phyloP scores from a whole-genome alignment of 2,329 filamentous ascomycete genomes.

The Pseudocercospora musae region DNA sequence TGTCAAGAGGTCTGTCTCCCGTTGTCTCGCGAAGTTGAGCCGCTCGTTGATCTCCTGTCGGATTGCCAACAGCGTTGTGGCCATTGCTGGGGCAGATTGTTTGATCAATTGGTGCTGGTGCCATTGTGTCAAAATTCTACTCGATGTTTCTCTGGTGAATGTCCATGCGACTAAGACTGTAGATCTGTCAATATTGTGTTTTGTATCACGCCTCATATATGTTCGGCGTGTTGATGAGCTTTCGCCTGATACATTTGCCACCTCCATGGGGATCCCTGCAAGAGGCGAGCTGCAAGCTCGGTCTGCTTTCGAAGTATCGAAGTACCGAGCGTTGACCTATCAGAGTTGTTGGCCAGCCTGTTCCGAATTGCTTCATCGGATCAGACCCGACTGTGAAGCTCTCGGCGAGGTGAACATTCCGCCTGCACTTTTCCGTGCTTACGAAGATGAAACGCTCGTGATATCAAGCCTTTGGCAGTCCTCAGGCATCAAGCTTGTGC shows the following conservation, averaged over 20 bases:
- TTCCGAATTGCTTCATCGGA: not conserved
- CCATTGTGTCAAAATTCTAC: conserved; percentile 23
- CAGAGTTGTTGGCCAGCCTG: too few species aligned
- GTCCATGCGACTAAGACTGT: not conserved
- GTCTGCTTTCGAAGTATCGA: not conserved
- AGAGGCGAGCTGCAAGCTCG: conserved; percentile 2
- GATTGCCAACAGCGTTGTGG: not conserved
- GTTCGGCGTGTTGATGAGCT: not conserved
- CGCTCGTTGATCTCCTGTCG: conserved; percentile 14
- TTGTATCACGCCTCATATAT: not conserved
- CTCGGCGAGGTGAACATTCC: not conserved
- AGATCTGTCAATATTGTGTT: not conserved
- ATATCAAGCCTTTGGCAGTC: not conserved
- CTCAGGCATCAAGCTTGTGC: not conserved
- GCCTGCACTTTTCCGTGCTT: not conserved
- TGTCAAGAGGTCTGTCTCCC: conserved; percentile 18
- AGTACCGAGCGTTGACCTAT: not conserved
- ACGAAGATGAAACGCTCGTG: not conserved
- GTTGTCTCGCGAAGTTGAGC: conserved; percentile 15
- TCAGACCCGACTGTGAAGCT: not conserved
- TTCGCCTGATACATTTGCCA: not conserved
- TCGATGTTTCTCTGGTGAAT: not conserved
- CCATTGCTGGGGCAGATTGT: not conserved
- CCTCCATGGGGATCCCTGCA: conserved; percentile 1
- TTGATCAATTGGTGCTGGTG: conserved; percentile 9